Base-by-base conservation (phyloP, 2,329 filamentous ascomycete genomes). In the Botrytis aclada region DNA sequence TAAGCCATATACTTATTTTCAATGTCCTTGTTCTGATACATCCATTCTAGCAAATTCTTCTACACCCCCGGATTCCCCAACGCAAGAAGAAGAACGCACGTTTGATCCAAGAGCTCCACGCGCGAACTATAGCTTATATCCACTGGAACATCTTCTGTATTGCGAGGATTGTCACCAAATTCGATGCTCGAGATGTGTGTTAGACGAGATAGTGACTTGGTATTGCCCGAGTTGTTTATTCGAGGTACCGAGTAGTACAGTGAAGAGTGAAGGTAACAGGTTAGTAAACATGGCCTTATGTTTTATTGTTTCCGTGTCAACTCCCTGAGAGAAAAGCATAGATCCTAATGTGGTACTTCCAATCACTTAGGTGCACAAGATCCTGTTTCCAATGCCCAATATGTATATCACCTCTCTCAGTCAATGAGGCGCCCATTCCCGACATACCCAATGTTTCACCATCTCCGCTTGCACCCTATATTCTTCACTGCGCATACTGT, bases 151-250 rank as follows among this genome's bases (percentile, higher is more conserved):
- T 81, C 88, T 99, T 39, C 88, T 98, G 58, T 99, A 97, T 84
- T 99, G 96, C 85, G 95, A 97, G 81, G 96, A 98, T 81, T 99
- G 96, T 82, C 94, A 97, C 81, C 92, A 97, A 82, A 97, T 98
- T 75, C 92, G 96, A 77, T 99, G 96, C 81, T 93, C 94, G 9
- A 88, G 94, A 83, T 99, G 96, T 80, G 93, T 97, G 71, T 89
- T 91, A 65, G 96, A 99, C 81, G 96, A 99, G 83, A 94, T 97
- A 72, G 90, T 97, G 65, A 96, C 93, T 71, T 98, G 94, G 86
- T 99, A 93, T 83, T 99, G 96, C 80, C 96, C 96, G 8, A 95
- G 90, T 81, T 99, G 96, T 81, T 84, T 99, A 73, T 98, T 99
- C 80, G 96, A 99, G 83, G 95, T 97, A 45, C 94, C 95, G 8